These are phyloP conservation scores for Tricholoma terreum DNA, from an alignment of 768 basidiomycete species.

Conservation along the genomic window DNA sequence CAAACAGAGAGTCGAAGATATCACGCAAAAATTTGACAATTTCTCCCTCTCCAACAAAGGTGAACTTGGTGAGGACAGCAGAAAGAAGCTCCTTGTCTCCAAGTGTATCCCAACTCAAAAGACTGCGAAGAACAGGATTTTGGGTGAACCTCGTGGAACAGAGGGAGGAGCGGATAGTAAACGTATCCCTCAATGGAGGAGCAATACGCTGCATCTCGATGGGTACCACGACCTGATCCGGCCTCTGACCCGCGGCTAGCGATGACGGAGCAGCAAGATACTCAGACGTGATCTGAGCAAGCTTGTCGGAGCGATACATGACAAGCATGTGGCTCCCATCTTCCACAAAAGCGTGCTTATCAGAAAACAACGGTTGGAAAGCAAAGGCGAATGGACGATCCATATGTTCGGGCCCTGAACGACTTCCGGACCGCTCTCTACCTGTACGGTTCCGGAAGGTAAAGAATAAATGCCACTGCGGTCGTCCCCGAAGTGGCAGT, in stretches of 20 bases:
- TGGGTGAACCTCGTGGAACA: slow-evolving; percentile 93
- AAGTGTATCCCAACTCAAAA: slow-evolving; percentile 80
- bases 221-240: slow-evolving; percentile 57
- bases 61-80: slow-evolving; percentile 76
- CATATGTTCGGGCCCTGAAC: slow-evolving; percentile 33
- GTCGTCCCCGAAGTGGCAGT: slow-evolving; percentile 62
- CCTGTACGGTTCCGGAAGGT: slow-evolving; percentile 79
- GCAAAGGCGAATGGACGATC: slow-evolving; percentile 91
- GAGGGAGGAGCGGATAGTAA: slow-evolving; percentile 82
- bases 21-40: slow-evolving; percentile 90
- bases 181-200: slow-evolving; percentile 69
- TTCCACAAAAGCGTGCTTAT: slow-evolving; percentile 73
- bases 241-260: slow-evolving; percentile 50
- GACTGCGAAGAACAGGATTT: slow-evolving; percentile 75
- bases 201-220: slow-evolving; percentile 63
- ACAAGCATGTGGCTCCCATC: slow-evolving; percentile 87
- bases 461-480: slow-evolving; percentile 90
- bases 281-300: slow-evolving; percentile 57
- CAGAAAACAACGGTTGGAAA: slow-evolving; percentile 83
- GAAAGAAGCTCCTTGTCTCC: slow-evolving; percentile 61
- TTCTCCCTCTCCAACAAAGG: slow-evolving; percentile 92
- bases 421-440: slow-evolving; percentile 42
- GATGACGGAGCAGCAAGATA: slow-evolving; percentile 74
- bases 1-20: slow-evolving; percentile 92
- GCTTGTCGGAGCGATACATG: slow-evolving; percentile 79